Evolutionary conservation across 495 filamentous ascomycete genomes (phyloP), one percentile per base, ranked within the genome.

Genomic region (Lasiosphaeria miniovina): DNA sequence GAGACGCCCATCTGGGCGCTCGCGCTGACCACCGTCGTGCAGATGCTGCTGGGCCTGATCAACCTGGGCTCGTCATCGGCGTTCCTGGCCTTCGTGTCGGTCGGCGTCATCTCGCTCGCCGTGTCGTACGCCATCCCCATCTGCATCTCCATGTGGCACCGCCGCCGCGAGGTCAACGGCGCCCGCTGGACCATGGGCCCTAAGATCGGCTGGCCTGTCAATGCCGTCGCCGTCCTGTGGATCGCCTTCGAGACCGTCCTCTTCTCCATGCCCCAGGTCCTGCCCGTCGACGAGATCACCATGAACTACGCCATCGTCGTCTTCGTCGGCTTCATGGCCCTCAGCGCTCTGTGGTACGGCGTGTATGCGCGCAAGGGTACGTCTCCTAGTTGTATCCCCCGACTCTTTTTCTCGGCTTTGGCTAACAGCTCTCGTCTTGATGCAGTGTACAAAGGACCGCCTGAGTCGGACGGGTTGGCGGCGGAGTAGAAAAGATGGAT

Each of bases 41-140:
- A 83, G 49, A 86, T 86, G 70, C 71, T 82, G 36, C 74, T 88
- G 3, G 79, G 80, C 0, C 73, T 87, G 35, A 84, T 84, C 48
- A 83, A 80, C 33, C 78, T 88, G 5, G 85, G 85, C 32, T 82
- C 78, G 12, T 74, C 74, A 2, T 84, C 85, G n/a, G 85, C 82
- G 11, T 89, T 85, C 68, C 71, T 76, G 36, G 86, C 82, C 11
- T 86, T 81, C 46, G 87, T 83, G 8, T 82, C 74, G 10, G 83
- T 87, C 52, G 83, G 81, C 9, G 88, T 86, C 12, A 88, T 89
- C 51, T 81, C 84, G 4, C 73, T 89, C 6, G 86, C 86, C 31
- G 76, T 87, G 17, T 84, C 80, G 49, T 89, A 88, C 62, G 84
- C 82, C 6, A 74, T 85, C 12, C 86, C 84, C 0, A 86, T 88